A percentile compares a stretch with the other conserved stretches of the same genome.
These are phyloP conservation scores for Trichoderma citrinoviride DNA, from an alignment of 2,329 filamentous ascomycete genomes.

Conservation along the genomic window DNA sequence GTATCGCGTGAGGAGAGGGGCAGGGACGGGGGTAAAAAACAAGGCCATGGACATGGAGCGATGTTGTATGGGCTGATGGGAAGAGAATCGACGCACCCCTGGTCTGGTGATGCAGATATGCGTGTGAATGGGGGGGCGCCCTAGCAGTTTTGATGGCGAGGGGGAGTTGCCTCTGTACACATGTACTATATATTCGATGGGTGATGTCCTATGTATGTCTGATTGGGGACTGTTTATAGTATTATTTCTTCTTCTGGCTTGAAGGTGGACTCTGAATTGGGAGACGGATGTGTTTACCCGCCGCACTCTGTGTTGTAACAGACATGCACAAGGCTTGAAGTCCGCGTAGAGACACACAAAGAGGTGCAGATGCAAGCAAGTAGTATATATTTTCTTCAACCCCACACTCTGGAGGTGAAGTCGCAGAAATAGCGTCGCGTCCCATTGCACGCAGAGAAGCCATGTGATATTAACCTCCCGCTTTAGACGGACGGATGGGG, in stretches of 20 bases:
- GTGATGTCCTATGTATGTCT: too few relatives aligned
- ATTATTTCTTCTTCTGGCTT: too few relatives aligned
- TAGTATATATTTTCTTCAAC: background rate
- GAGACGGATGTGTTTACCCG: background rate
- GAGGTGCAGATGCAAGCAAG: too few relatives aligned
- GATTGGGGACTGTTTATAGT: too few relatives aligned
- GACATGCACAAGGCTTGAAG: too few relatives aligned
- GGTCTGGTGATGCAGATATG: constrained; percentile 14
- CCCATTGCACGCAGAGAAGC: constrained; percentile 5
- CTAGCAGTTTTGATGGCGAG: background rate
- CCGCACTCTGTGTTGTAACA: too few relatives aligned
- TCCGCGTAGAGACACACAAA: too few relatives aligned
- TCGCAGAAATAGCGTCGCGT: background rate
- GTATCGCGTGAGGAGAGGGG: background rate
- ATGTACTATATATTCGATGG: too few relatives aligned
- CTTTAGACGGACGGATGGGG: background rate
- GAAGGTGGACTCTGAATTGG: too few relatives aligned
- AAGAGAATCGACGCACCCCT: constrained; percentile 1
- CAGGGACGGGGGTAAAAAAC: background rate
- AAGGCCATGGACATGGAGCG: background rate
- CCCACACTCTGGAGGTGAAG: background rate
- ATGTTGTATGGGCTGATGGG: constrained; percentile 13
- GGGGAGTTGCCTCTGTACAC: background rate
- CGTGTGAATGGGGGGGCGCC: background rate
- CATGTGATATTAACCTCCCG: constrained; percentile 1